Evolutionary conservation across 2,329 filamentous ascomycete genomes (phyloP), one percentile per base, ranked within the genome.

Genomic region (Fusarium albosuccineum): DNA sequence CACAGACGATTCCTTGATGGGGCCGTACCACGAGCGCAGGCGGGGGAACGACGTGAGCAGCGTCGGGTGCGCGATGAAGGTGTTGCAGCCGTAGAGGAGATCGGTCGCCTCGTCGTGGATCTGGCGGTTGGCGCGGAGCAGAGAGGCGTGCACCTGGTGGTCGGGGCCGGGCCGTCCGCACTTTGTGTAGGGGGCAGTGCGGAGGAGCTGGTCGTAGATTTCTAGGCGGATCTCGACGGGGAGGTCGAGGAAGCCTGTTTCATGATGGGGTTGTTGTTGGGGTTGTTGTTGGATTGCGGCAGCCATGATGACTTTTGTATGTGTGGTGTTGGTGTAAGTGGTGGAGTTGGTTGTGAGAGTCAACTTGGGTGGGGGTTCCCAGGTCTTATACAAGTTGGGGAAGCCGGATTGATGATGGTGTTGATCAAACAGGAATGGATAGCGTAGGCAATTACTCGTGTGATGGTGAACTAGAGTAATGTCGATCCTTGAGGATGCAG

Each of bases 151-250:
- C 45, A 82, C 60, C 44, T 66, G 49, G 58, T 62, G 51, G 34
- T 60, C 62, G n/a, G 62, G 60, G 40, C 55, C 51, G 48, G 56
- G 59, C 60, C 57, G 54, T 60, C 62, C 50, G 62, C 69, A 67
- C 57, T 70, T 64, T 60, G 69, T 69, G 66, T 70, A 73, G 41
- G 76, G 78, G 6, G 74, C 67, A 44, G 81, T 73, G 64, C 73
- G 61, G 57, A 84, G 80, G 51, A 84, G 81, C 64, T 79, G 71
- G 22, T 71, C 60, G 75, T 83, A 84, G 64, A 84, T 81, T 56
- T 83, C 77, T 58, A 83, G 78, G 39, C 82, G 82, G 68, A 85
- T 76, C 70, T 85, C 82, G 48, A 79, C 67, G 34, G 82, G 82
- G 26, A 85, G 77, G 53, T 75, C 74, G 39, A 84, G 76, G 64